A percentile compares a stretch with the other conserved stretches of the same genome.
phyloP scores from a whole-genome alignment of 805 yeast species.

The Kuraishia ogatae region DNA sequence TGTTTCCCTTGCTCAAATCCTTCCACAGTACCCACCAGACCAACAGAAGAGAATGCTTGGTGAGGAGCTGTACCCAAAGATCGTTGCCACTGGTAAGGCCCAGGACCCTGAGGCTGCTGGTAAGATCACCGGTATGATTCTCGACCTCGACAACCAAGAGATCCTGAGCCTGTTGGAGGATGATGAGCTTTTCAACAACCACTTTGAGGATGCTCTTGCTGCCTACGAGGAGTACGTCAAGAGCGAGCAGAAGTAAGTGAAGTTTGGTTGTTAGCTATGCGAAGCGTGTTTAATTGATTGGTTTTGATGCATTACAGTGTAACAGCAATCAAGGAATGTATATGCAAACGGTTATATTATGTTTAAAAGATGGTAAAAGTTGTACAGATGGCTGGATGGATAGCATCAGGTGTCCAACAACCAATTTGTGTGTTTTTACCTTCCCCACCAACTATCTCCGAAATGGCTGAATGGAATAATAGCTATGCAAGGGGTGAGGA shows the following conservation, averaged over 20 bases:
- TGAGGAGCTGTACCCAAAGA: constrained; percentile 93
- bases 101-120: constrained; percentile 94
- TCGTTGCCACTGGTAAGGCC: constrained; percentile 78
- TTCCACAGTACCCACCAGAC: constrained; percentile 66
- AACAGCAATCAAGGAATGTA: background rate
- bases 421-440: background rate
- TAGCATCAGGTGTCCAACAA: background rate
- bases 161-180: constrained; percentile 83
- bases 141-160: constrained; percentile 90
- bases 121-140: constrained; percentile 97
- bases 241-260: constrained; percentile 26
- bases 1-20: constrained; percentile 46
- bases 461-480: background rate
- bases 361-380: background rate
- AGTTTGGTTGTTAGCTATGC: constrained; percentile 1
- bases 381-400: background rate
- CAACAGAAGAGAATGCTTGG: constrained; percentile 97
- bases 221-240: constrained; percentile 91
- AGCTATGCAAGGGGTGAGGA: background rate
- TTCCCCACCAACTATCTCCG: background rate
- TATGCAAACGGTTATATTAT: background rate
- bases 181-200: constrained; percentile 81
- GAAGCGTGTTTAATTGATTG: constrained; percentile 3
- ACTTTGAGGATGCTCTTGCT: constrained; percentile 87
- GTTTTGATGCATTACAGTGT: background rate